A percentile compares a stretch with the other conserved stretches of the same genome.
Evolutionary conservation across 2,329 filamentous ascomycete species (phyloP).

Genomic region (Alternaria ventricosa): DNA sequence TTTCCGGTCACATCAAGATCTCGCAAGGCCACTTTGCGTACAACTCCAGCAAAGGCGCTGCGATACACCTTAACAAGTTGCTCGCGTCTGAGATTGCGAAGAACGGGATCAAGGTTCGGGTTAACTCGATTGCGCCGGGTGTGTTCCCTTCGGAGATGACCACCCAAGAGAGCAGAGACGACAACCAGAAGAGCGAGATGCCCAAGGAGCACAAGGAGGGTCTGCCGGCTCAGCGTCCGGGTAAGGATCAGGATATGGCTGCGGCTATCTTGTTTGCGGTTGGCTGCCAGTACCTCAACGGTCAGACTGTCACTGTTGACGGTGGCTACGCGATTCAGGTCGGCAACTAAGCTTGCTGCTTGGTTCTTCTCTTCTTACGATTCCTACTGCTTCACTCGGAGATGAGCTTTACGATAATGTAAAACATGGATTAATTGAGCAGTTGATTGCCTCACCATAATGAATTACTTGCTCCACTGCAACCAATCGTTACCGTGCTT

Average conservation of each 20-base stretch:
- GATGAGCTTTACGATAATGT: neutral
- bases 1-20: constrained; percentile 55
- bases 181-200: constrained; percentile 62
- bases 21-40: constrained; percentile 57
- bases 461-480: neutral
- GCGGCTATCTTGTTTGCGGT: constrained; percentile 62
- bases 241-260: constrained; percentile 66
- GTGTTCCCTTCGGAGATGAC: constrained; percentile 67
- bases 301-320: constrained; percentile 58
- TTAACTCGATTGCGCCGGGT: constrained; percentile 65
- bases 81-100: constrained; percentile 62
- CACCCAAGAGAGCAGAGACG: constrained; percentile 55
- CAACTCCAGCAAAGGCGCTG: constrained; percentile 59
- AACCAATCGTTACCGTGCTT: neutral
- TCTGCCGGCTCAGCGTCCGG: constrained; percentile 59
- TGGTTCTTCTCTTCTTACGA: too few species aligned
- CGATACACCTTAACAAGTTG: constrained; percentile 63
- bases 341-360: constrained; percentile 30
- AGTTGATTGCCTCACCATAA: too few species aligned
- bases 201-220: constrained; percentile 61
- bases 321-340: constrained; percentile 57
- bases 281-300: constrained; percentile 59
- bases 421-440: neutral
- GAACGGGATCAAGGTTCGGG: constrained; percentile 59
- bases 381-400: too few species aligned